Base-by-base conservation (phyloP, 805 yeast genomes). In the Starmera caribaea region DNA sequence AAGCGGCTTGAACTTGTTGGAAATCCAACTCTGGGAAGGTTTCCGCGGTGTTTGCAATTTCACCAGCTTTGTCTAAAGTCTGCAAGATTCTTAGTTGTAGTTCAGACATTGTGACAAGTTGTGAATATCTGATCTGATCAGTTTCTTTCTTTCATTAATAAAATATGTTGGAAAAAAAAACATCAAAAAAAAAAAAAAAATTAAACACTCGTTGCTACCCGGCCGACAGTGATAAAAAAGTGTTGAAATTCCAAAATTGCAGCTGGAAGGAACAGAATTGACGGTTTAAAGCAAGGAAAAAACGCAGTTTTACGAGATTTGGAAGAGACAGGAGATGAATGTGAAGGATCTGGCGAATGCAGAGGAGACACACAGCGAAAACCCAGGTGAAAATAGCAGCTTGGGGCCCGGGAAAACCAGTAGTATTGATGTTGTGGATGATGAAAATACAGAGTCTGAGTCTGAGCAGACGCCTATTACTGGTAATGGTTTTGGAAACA, bases 61-160 rank as follows among this genome's bases (percentile, higher is more conserved):
- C 69, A 34, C 76, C 81, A 52, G 70, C 58, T 39, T 71, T 68
- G 49, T 79, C 81, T 43, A 90, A 76, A 39, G 71, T 70, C 60
- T 81, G 70, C 51, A 88, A 73, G 40, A 88, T 59, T 21, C 54
- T 61, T 44, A 76, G 62, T 59, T 81, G 89, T 45, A 83, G 63
- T 42, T 77, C 83, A 37, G 88, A 76, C 90, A 82, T 82, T 10
- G n/a, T n/a, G n/a, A n/a, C n/a, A n/a, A n/a, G n/a, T n/a, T n/a
- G n/a, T n/a, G n/a, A n/a, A n/a, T n/a, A n/a, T n/a, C n/a, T n/a
- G n/a, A n/a, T n/a, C n/a, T n/a, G n/a, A n/a, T n/a, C n/a, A n/a
- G n/a, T n/a, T n/a, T n/a, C n/a, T n/a, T n/a, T n/a, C n/a, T n/a
- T n/a, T n/a, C n/a, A n/a, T n/a, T n/a, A n/a, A n/a, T n/a, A n/a